Conservation (phyloP, 1,284 basidiomycete genomes). For the Athelia psychrophila region DNA sequence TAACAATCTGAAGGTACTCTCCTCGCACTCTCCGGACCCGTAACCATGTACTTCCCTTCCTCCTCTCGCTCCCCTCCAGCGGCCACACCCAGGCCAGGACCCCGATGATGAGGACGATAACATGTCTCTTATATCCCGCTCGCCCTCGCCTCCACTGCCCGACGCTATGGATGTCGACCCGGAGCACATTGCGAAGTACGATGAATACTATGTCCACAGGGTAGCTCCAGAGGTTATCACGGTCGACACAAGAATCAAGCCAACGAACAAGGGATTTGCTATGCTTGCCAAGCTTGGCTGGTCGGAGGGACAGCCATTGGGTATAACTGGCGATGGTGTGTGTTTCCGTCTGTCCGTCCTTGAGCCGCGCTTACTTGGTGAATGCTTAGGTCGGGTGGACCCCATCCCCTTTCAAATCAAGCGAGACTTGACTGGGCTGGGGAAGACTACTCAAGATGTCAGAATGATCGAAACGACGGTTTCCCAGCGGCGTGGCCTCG, state of each 20-base stretch:
- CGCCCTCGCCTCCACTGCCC: slow-evolving; percentile 64
- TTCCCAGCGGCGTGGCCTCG: slow-evolving; percentile 70
- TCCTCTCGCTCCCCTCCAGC: slow-evolving; percentile 52
- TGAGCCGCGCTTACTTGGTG: neutral
- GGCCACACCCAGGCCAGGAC: slow-evolving; percentile 35
- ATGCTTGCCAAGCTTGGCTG: slow-evolving; percentile 80
- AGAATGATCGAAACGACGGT: slow-evolving; percentile 81
- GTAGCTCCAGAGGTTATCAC: slow-evolving; percentile 63
- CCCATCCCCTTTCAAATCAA: slow-evolving; percentile 80
- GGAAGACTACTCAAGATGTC: slow-evolving; percentile 73
- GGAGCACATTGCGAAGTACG: slow-evolving; percentile 48
- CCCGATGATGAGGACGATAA: slow-evolving; percentile 55
- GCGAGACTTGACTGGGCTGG: slow-evolving; percentile 71
- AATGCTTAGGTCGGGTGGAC: slow-evolving; percentile 63
- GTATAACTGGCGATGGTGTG: slow-evolving; percentile 71
- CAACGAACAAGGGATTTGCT: slow-evolving; percentile 73
- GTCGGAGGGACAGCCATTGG: slow-evolving; percentile 74
- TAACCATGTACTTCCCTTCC: slow-evolving; percentile 47
- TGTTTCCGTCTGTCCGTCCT: slow-evolving; percentile 1
- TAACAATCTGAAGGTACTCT: slow-evolving; percentile 65
- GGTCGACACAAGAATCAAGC: slow-evolving; percentile 74
- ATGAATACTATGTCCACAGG: slow-evolving; percentile 51
- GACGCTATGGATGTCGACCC: slow-evolving; percentile 54
- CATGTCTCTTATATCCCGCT: slow-evolving; percentile 67
- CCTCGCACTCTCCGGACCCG: slow-evolving; percentile 38